phyloP scores from a whole-genome alignment of 768 basidiomycete genomes.

The Boletus eberwhitei region DNA sequence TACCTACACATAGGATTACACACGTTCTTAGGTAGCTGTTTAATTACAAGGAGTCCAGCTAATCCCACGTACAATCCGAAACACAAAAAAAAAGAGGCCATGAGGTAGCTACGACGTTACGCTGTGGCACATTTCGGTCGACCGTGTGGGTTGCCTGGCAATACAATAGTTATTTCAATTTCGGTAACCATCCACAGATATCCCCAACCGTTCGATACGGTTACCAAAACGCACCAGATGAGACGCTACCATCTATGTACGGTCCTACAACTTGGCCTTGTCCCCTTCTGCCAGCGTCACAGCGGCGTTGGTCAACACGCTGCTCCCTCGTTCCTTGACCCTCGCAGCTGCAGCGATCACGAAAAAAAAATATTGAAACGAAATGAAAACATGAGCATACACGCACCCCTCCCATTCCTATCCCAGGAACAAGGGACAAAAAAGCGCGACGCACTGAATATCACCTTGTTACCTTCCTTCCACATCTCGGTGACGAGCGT shows the following conservation, averaged over 20 bases:
- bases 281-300: constrained; percentile 59
- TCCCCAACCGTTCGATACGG: no score
- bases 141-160: no score
- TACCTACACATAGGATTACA: no score
- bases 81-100: no score
- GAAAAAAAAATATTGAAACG: background rate
- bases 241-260: background rate
- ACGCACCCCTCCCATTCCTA: background rate
- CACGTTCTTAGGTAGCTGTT: no score
- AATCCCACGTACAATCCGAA: no score
- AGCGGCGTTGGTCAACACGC: constrained; percentile 76
- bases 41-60: no score
- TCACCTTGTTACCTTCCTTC: constrained; percentile 89
- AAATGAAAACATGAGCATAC: background rate
- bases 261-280: constrained; percentile 58
- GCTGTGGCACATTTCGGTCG: no score
- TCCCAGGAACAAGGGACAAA: background rate
- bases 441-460: constrained; percentile 70
- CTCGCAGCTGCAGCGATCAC: constrained; percentile 57
- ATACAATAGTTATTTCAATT: no score
- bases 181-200: no score
- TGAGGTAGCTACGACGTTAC: no score
- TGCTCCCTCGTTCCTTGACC: constrained; percentile 77
- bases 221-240: background rate
- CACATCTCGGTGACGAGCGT: constrained; percentile 97